phyloP scores from a whole-genome alignment of 306 rosid species.

The Biancaea sappan region DNA sequence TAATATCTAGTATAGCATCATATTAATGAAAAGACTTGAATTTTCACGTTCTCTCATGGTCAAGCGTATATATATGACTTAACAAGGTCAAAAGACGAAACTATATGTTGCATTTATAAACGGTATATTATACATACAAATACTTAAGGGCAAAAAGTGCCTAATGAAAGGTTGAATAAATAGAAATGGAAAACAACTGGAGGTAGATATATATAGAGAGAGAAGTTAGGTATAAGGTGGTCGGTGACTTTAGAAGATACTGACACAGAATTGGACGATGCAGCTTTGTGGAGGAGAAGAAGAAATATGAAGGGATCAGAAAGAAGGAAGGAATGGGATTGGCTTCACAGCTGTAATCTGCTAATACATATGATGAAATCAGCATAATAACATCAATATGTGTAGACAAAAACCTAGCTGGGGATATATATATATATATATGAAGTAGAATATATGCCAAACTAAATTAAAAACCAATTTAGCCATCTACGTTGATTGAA shows the following conservation, averaged over 20 bases:
- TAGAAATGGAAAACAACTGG: too few relatives aligned
- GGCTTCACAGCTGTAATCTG: conserved; percentile 12
- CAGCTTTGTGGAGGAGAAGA: background rate
- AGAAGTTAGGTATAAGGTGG: too few relatives aligned
- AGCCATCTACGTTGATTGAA: background rate
- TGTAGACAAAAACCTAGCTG: background rate
- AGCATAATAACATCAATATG: background rate
- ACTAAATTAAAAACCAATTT: background rate
- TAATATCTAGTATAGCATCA: too few relatives aligned
- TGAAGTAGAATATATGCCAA: background rate
- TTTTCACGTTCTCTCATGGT: background rate
- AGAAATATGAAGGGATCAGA: background rate
- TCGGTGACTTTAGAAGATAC: background rate
- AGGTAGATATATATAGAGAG: too few relatives aligned
- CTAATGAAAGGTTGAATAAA: background rate
- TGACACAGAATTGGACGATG: background rate
- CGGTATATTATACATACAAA: background rate
- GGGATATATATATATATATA: too few relatives aligned
- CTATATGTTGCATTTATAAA: background rate
- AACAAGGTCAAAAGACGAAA: background rate
- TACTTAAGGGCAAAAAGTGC: background rate
- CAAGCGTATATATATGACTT: background rate
- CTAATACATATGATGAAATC: background rate
- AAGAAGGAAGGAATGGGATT: background rate
- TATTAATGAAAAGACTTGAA: too few relatives aligned